These are phyloP conservation scores for Pyrenophora seminiperda DNA, from an alignment of 2,329 filamentous ascomycete species.

Conservation along the genomic window DNA sequence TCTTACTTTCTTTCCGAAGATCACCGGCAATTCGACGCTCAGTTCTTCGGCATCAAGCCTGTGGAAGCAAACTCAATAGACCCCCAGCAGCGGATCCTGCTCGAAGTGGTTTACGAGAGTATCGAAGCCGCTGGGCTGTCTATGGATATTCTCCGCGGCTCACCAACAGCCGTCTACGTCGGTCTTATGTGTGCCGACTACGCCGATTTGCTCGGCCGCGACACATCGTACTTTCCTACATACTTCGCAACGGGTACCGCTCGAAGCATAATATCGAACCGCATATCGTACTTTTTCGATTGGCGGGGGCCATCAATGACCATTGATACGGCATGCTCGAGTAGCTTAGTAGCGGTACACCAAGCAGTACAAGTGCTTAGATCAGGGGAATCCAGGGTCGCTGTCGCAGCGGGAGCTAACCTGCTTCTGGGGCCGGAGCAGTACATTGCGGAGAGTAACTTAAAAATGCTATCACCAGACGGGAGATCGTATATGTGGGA, in stretches of 20 bases:
- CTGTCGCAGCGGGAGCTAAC: constrained; percentile 14
- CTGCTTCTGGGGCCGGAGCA: not conserved
- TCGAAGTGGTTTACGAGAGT: no score
- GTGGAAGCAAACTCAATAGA: no score
- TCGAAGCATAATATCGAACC: constrained; percentile 38
- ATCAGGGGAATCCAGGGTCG: constrained; percentile 14
- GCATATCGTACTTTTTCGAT: constrained; percentile 46
- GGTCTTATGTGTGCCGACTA: no score
- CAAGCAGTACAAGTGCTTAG: constrained; percentile 14
- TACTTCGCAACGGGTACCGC: constrained; percentile 32
- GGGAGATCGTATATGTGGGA: constrained; percentile 32
- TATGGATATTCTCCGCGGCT: no score
- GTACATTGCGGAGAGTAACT: constrained; percentile 24
- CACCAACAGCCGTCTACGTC: no score
- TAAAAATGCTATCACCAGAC: constrained; percentile 34
- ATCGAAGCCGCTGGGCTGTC: no score
- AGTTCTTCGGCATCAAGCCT: no score
- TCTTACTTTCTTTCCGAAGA: no score
- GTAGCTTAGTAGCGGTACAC: constrained; percentile 36
- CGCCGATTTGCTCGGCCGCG: no score
- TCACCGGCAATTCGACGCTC: no score
- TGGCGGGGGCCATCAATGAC: constrained; percentile 43
- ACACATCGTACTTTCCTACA: no score
- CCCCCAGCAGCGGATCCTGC: no score
- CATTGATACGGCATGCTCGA: constrained; percentile 48